These are phyloP conservation scores for Yarrowia sp. DNA, from an alignment of 805 yeast species.

Conservation along the genomic window DNA sequence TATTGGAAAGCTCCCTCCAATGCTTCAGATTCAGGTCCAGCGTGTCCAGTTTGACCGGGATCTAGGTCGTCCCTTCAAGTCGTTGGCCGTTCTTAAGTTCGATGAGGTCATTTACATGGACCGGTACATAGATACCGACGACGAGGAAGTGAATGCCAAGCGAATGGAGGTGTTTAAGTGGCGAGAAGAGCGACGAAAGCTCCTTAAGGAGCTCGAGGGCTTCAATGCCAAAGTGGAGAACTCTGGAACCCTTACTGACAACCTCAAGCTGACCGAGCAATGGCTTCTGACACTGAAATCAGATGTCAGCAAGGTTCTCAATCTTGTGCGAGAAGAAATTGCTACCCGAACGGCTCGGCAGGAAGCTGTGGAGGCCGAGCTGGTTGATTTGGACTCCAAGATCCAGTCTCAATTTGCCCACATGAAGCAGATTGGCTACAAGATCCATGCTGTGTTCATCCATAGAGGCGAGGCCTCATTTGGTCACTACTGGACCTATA, in stretches of 20 bases:
- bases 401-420: constrained; percentile 60
- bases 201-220: constrained; percentile 24
- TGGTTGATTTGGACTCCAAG: constrained; percentile 46
- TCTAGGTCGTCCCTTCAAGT: constrained; percentile 70
- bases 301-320: constrained; percentile 6
- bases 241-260: constrained; percentile 50
- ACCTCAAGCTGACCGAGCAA: constrained; percentile 54
- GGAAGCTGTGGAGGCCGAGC: constrained; percentile 41
- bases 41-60: constrained; percentile 86
- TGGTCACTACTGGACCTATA: constrained; percentile 97
- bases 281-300: constrained; percentile 46
- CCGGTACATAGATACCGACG: constrained; percentile 70
- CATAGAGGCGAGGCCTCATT: constrained; percentile 95
- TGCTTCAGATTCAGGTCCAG: constrained; percentile 89
- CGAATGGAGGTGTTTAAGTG: constrained; percentile 57
- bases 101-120: constrained; percentile 78
- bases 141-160: constrained; percentile 46
- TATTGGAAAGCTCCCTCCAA: constrained; percentile 67
- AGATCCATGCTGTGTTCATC: constrained; percentile 85
- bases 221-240: constrained; percentile 29
- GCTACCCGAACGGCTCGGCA: constrained; percentile 48
- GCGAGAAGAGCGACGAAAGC: constrained; percentile 44
- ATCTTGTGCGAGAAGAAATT: constrained; percentile 46
- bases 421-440: constrained; percentile 65
- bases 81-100: constrained; percentile 77